Conservation (phyloP, 768 basidiomycete species). For the Calvatia gigantea region DNA sequence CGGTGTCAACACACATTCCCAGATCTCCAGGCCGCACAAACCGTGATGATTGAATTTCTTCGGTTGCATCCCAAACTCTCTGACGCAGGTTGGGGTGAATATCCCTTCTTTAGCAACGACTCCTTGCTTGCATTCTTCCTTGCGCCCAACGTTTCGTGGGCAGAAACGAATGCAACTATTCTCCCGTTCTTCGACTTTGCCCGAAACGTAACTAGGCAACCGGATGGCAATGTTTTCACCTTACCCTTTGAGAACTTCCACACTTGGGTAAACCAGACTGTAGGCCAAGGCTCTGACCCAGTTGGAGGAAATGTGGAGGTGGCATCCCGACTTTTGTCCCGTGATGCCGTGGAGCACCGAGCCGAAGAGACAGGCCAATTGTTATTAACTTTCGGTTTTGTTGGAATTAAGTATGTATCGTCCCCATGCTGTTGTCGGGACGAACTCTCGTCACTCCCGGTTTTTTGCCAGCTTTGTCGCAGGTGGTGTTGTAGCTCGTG, state of each 20-base stretch:
- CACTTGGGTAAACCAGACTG: slow-evolving; percentile 16
- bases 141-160: slow-evolving; percentile 32
- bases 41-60: slow-evolving; percentile 31
- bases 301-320: slow-evolving; percentile 26
- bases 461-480: slow-evolving; percentile 38
- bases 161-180: slow-evolving; percentile 31
- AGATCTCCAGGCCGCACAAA: slow-evolving; percentile 26
- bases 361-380: slow-evolving; percentile 22
- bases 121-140: slow-evolving; percentile 21
- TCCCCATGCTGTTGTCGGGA: not conserved
- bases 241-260: not conserved
- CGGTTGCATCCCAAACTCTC: slow-evolving; percentile 31
- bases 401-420: slow-evolving; percentile 21
- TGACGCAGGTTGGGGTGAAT: slow-evolving; percentile 43
- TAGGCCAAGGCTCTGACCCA: not conserved
- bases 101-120: slow-evolving; percentile 18
- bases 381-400: slow-evolving; percentile 19
- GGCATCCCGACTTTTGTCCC: slow-evolving; percentile 30
- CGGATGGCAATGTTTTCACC: not conserved
- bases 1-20: slow-evolving; percentile 20
- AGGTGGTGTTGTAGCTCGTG: slow-evolving; percentile 40
- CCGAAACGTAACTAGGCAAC: not conserved
- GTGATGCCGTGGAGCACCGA: slow-evolving; percentile 21
- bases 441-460: not conserved
- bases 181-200: slow-evolving; percentile 27